These are phyloP conservation scores for Blastobotrys apis DNA, from an alignment of 1,139 yeast genomes.

Conservation along the genomic window DNA sequence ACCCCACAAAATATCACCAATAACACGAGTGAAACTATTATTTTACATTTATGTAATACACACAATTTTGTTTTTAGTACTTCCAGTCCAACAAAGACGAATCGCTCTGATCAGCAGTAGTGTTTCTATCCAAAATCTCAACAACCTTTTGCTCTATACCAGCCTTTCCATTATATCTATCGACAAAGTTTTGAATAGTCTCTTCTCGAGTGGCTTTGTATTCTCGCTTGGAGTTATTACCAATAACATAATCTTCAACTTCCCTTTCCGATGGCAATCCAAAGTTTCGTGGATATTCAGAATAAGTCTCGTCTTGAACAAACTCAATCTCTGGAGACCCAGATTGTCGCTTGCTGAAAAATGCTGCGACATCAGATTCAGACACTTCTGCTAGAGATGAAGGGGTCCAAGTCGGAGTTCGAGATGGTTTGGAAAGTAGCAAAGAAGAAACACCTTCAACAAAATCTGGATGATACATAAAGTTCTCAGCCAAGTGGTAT, in stretches of 20 bases:
- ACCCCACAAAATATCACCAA: background rate
- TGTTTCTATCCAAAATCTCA: constrained; percentile 55
- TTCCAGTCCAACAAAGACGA: constrained; percentile 60
- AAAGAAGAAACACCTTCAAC: constrained; percentile 74
- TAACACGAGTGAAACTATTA: background rate
- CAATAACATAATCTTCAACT: constrained; percentile 56
- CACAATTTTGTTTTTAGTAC: constrained; percentile 23
- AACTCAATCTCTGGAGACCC: constrained; percentile 36
- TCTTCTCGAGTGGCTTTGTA: constrained; percentile 66
- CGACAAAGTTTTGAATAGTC: constrained; percentile 56
- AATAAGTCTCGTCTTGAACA: constrained; percentile 49
- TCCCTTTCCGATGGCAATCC: constrained; percentile 73
- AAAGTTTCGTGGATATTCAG: constrained; percentile 66
- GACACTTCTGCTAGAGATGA: constrained; percentile 35
- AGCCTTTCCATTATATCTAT: constrained; percentile 48
- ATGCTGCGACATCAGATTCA: constrained; percentile 26
- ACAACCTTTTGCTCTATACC: constrained; percentile 61
- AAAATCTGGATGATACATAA: constrained; percentile 63
- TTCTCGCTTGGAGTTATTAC: constrained; percentile 60
- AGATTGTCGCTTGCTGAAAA: constrained; percentile 29
- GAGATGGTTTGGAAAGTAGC: constrained; percentile 55
- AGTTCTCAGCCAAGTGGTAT: constrained; percentile 69
- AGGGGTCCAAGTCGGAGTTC: constrained; percentile 54
- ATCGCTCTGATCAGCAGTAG: constrained; percentile 55
- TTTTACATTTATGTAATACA: background rate